Evolutionary conservation across 1,284 basidiomycete species (phyloP), one percentile per base, ranked within the genome.

Genomic region (Cryptococcus sp.): DNA sequence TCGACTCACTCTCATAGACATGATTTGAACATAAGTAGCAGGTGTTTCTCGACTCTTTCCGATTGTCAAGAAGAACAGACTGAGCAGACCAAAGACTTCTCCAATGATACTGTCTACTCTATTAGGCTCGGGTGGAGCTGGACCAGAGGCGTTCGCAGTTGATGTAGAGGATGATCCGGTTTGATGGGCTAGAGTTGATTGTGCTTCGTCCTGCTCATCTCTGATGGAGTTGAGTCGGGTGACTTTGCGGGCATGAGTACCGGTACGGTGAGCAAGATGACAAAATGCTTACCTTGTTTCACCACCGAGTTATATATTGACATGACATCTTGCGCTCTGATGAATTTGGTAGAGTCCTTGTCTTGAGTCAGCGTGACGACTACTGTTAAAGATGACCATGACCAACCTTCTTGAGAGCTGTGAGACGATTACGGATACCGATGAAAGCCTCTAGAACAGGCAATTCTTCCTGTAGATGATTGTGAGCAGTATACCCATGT

Each of bases 381-480:
- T 10, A n/a, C 10, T 10, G 38, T 10, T 41, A 10, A 35, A 36
- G 23, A 31, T 23, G 31, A 34, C 23, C 11, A 32, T 10, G 34
- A 49, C 4, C 23, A 59, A 80, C 79, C 74, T 82, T 82, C 67
- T 83, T 83, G 57, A 83, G 72, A 0, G 80, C 79, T 14, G 81
- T 83, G 36, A 80, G 72, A 2, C 82, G 85, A 77, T 96, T 95
- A 55, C 95, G 86, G 73, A 98, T 96, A 77, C 89, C 90, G 78
- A 98, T 94, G 64, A 98, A 84, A 32, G 89, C 83, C 80, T 98
- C 95, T 69, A 98, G 86, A 74, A 98, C 93, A 58, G 91, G 87
- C 62, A 95, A 82, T 81, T 98, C 82, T 59, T 80, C 78, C 63
- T 79, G 70, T 45, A 23, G 42, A 47, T 51, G 45, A 23, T 42